Evolutionary conservation across 2,329 filamentous ascomycete genomes (phyloP), one percentile per base, ranked within the genome.

Genomic region (Monilinia laxa): DNA sequence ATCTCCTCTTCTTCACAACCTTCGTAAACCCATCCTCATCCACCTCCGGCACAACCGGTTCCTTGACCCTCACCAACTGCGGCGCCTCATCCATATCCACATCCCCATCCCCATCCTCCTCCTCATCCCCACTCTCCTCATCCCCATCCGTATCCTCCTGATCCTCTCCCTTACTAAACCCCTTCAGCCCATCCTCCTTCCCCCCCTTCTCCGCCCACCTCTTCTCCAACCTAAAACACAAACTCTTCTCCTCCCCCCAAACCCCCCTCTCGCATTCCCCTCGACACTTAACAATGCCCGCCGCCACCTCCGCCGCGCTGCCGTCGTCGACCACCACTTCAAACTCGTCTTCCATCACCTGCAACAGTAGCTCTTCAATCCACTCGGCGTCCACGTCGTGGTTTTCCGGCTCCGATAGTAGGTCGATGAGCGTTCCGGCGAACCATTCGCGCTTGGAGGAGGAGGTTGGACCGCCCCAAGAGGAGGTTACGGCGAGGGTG

Each of bases 381-480:
- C 97, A 92, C 70, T 90, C 87, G 23, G 85, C 81, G 72, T 97
- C 90, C 14, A 91, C 87, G 65, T 87, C 81, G 2, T 86, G 82
- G 4, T 82, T 79, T 14, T 81, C 78, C 23, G 38, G n/a, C 5
- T 25, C 51, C 1, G 75, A 70, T 73, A 97, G 90, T 70, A 97
- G 86, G 35, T 97, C 92, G 68, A 89, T 90, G 64, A 98, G 84
- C 54, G 90, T 91, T 70, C 93, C 93, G 62, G 91, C 94, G 75
- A 99, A 91, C 94, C 93, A 98, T 83, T 97, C 94, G 75, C 94
- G 90, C 82, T 98, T 98, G 79, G 96, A 92, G 68, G 83, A 88
- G 90, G 67, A 70, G 75, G 92, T 88, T 52, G 91, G 87, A 2
- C 94, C 95, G 74, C 94, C 95, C 90, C 93, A 97, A 79, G 87